phyloP scores from a whole-genome alignment of 108 stramenopile species.

The Nitzschia sp. region DNA sequence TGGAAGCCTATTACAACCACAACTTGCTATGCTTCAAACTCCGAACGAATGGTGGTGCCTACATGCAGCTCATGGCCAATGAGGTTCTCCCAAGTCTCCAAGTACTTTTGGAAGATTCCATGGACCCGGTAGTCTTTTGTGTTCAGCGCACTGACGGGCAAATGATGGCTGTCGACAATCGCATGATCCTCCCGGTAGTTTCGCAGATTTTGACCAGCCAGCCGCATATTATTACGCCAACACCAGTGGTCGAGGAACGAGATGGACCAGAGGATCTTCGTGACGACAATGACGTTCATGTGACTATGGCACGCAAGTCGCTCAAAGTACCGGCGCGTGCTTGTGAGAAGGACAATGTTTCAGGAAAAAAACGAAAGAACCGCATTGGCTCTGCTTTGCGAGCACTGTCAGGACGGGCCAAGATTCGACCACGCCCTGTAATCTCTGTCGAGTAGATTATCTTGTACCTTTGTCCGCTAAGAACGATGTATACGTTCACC shows the following conservation, averaged over 20 bases:
- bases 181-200: neutral
- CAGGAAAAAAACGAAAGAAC: neutral
- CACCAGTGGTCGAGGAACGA: neutral
- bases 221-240: neutral
- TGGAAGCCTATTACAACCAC: constrained; percentile 5
- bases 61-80: constrained; percentile 2
- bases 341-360: too few species aligned
- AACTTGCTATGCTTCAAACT: neutral
- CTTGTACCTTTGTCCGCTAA: neutral
- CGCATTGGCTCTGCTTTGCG: neutral
- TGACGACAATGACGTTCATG: neutral
- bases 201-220: neutral
- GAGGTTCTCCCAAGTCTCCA: constrained; percentile 1
- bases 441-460: constrained; percentile 3
- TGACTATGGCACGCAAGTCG: neutral
- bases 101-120: constrained; percentile 4
- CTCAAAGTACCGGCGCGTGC: too few species aligned
- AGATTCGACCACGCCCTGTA: neutral
- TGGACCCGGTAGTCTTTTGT: neutral
- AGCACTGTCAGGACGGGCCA: neutral
- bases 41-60: neutral
- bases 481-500: neutral
- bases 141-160: neutral
- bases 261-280: neutral
- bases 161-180: neutral